Evolutionary conservation across 1,139 yeast genomes (phyloP), one percentile per base, ranked within the genome.

Genomic region (Kodamaea alishanica): DNA sequence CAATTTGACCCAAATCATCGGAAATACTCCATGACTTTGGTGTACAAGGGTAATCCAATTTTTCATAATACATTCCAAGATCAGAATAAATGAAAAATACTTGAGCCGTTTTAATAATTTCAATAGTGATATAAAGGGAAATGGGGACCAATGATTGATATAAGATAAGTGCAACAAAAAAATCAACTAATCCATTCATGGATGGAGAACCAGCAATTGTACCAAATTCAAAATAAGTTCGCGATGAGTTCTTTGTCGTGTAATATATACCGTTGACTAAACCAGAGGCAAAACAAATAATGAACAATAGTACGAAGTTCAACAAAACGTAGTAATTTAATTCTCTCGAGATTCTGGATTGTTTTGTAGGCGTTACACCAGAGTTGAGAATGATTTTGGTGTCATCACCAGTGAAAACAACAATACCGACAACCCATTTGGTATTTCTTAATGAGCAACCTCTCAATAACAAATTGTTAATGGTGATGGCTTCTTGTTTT

Each of bases 1-100:
- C 82, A 42, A 77, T 76, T 55, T 77, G 84, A n/a, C 84, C 84
- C 49, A 77, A 65, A 54, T 77, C 84, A 58, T 77, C 84, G 9
- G 81, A 75, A 36, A 77, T 77, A 40, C 74, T 72, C 84, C 84
- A 77, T 1, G 81, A 70, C 49, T 77, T 76, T 1, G 83, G 83
- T 2, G 76, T 73, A 54, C 84, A 77, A 0, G 82, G 82, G 48
- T 69, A 75, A 55, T 77, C 82, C 41, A 77, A 58, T 41, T 53
- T 61, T 33, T 62, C 70, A 45, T 76, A 77, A 54, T 77, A 77
- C 77, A 77, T 73, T 25, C 62, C 57, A 40, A 67, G 58, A 55
- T 76, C 81, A 1, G 77, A 67, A 51, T 70, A 75, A 40, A 77
- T 77, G 60, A 77, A 77, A 47, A 61, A 76, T 1, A 79, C 81